These are phyloP conservation scores for Calonectria honghensis DNA, from an alignment of 2,329 filamentous ascomycete genomes.

Conservation along the genomic window DNA sequence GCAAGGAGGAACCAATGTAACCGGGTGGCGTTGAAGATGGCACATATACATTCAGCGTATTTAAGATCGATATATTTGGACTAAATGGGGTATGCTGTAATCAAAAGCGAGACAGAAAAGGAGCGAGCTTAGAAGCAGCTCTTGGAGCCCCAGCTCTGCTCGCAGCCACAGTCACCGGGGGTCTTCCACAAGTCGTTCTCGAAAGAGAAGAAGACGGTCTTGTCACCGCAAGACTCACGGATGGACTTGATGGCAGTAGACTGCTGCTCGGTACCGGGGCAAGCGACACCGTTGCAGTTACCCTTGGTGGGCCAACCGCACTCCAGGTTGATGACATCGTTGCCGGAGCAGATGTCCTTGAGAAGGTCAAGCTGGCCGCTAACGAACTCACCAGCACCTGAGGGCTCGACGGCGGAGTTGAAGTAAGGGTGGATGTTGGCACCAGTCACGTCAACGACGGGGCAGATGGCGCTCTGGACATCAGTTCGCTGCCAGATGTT, in stretches of 20 bases:
- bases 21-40: conserved; percentile 50
- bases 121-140: conserved; percentile 49
- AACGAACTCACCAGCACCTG: conserved; percentile 85
- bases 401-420: conserved; percentile 80
- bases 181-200: conserved; percentile 89
- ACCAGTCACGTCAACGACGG: conserved; percentile 84
- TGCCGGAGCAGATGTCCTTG: conserved; percentile 80
- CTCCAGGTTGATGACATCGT: conserved; percentile 88
- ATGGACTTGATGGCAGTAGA: conserved; percentile 83
- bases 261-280: conserved; percentile 82
- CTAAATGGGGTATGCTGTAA: conserved; percentile 48
- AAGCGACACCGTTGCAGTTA: conserved; percentile 81
- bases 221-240: conserved; percentile 76
- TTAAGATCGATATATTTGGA: conserved; percentile 43
- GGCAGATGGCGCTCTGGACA: conserved; percentile 78
- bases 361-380: conserved; percentile 83
- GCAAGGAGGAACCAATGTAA: conserved; percentile 46
- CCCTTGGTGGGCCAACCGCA: conserved; percentile 90
- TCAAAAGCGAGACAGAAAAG: conserved; percentile 24
- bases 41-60: conserved; percentile 57
- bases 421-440: conserved; percentile 97
- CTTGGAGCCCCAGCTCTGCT: conserved; percentile 84
- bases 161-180: conserved; percentile 80
- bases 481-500: conserved; percentile 82
- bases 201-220: conserved; percentile 88